Base-by-base conservation (phyloP, 2,329 filamentous ascomycete genomes). In the Chaetothyriales sp. region DNA sequence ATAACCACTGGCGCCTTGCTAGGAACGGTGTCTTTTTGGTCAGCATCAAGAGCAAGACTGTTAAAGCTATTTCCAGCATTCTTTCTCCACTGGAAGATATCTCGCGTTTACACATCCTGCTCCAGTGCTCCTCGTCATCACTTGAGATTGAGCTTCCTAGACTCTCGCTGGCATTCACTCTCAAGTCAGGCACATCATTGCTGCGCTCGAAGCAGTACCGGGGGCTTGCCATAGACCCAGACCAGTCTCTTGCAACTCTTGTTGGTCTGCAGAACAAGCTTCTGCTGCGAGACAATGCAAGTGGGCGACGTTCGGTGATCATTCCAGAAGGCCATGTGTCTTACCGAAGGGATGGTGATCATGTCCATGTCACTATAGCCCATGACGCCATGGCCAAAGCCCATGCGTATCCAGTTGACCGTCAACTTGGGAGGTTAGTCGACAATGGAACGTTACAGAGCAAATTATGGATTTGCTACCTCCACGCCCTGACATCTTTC, bases 261-360 rank as follows among this genome's bases (percentile, higher is more conserved):
- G 58, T 72, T 26, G 77, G 77, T 0, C 64, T 80, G 0, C 22
- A 55, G 0, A 74, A 65, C 57, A 76, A 72, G 54, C 64, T 81
- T 0, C 63, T 79, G 0, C 59, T 81, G 4, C 52, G 56, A 56
- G 48, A 64, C 49, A 20, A 53, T 9, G 9, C 54, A 20, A 53
- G 22, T 25, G 39, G 36, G 10, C 19, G 18, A 49, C 53, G 32
- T 5, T 49, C 42, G 25, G 54, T 63, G 8, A 49, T 64, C 22
- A 54, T 63, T 32, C 59, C 61, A 1, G 51, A 60, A 22, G 60
- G 62, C 1, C 18, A 46, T 2, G 46, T 57, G 36, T 10, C 36
- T 12, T 48, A 55, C 18, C 22, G 2, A 18, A 51, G 44, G 19
- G 44, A 36, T 3, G 28, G 22, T 9, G 1, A 44, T 15, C 53